Base-by-base conservation (phyloP, 495 filamentous ascomycete genomes). In the Pyronema domesticum region DNA sequence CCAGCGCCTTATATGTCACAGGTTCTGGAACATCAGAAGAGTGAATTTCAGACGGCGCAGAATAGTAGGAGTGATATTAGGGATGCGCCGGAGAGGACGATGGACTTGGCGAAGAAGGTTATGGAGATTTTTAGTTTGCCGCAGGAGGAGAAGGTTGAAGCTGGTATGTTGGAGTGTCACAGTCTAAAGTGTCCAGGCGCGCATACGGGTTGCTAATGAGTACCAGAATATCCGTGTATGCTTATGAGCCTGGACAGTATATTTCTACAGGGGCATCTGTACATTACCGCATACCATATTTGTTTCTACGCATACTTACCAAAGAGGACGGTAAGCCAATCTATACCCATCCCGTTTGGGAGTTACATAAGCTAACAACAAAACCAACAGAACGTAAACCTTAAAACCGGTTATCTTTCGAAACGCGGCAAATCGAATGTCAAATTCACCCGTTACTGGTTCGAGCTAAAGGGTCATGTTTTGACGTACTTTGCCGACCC, bases 261-360 rank as follows among this genome's bases (percentile, higher is more conserved):
- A 54, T 73, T 96, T 8, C 75, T 96, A 11, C 86, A 94, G 63
- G 91, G 91, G 2, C 95, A 93, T 66, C 83, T 98, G 82, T 98
- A 96, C 71, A 86, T 98, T 64, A 96, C 93, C 0, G 75, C 82
- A 51, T 80, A 80, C 54, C 91, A 98, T 66, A 83, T 98, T 51
- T 95, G 89, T 61, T 98, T 98, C 67, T 96, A 95, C 65, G 88
- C 93, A 10, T 95, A 96, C 66, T 71, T 96, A 34, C 89, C 91
- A 6, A 89, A 85, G 71, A 94, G 89, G 73, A 76, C 81, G 42
- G 82, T 85, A 71, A 70, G 77, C 67, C 37, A 18, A 15, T 36
- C 19, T 36, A 14, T 23, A 51, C 18, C 1, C 23, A 30, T 30
- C 23, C 23, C 2, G 23, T 30, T 30, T 42, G 35, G 17, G 15